A percentile compares a stretch with the other conserved stretches of the same genome.
Evolutionary conservation across 176 grass and related monocot genomes (phyloP).

Genomic region (Cymbopogon citratus): DNA sequence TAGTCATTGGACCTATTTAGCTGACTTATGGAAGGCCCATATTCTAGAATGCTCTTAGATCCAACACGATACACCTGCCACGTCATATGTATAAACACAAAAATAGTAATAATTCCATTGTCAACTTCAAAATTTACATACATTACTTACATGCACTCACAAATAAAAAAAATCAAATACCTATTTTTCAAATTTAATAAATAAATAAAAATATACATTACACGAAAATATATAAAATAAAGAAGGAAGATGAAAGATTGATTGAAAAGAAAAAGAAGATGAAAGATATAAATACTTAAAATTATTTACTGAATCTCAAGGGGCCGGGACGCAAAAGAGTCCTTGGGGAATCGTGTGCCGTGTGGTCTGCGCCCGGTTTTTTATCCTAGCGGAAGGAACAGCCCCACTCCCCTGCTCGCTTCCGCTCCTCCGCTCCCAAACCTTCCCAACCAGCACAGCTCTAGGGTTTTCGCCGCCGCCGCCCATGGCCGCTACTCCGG

Average conservation of each 20-base stretch:
- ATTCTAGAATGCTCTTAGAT: background rate
- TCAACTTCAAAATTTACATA: background rate
- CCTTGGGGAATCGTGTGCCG: conserved; percentile 14
- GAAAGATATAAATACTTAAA: background rate
- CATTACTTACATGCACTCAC: background rate
- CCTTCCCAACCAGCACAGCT: conserved; percentile 21
- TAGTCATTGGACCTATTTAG: background rate
- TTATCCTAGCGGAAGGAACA: conserved; percentile 34
- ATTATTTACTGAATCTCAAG: background rate
- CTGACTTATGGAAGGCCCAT: background rate
- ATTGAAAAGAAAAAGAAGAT: background rate
- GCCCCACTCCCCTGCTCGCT: background rate
- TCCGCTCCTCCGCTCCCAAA: conserved; percentile 26
- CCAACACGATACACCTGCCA: background rate
- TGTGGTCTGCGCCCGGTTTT: conserved; percentile 4
- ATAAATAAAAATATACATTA: too few species aligned
- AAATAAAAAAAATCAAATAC: too few species aligned
- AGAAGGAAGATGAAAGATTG: too few species aligned
- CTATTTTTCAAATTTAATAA: too few species aligned
- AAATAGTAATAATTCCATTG: background rate
- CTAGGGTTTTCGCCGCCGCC: conserved; percentile 55
- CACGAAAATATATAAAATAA: too few species aligned
- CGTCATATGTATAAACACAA: background rate
- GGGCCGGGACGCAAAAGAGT: background rate
- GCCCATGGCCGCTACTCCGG: conserved; percentile 50